Conservation (phyloP, 805 yeast species). For the Yueomyces sinensis region DNA sequence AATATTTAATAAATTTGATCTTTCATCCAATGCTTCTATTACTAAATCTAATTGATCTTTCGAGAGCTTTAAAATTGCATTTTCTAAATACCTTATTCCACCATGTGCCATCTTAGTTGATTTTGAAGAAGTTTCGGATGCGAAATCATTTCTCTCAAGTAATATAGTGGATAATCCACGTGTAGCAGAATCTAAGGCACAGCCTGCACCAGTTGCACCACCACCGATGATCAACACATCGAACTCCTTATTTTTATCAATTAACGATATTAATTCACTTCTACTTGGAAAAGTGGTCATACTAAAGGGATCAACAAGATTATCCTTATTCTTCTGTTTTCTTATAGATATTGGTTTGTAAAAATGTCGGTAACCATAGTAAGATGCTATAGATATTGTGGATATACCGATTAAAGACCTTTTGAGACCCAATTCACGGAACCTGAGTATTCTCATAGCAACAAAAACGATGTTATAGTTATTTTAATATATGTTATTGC, state of each 20-base stretch:
- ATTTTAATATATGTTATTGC: no score
- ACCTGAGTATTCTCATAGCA: no score
- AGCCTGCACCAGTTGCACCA: constrained; percentile 92
- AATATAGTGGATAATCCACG: constrained; percentile 84
- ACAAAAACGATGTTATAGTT: no score
- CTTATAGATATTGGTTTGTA: no score
- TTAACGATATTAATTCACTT: constrained; percentile 34
- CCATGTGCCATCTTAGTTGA: constrained; percentile 97
- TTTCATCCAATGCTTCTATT: constrained; percentile 77
- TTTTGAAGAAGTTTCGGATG: constrained; percentile 85
- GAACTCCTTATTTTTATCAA: constrained; percentile 37
- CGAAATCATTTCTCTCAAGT: constrained; percentile 80
- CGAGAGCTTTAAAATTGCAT: constrained; percentile 85
- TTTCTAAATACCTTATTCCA: constrained; percentile 90
- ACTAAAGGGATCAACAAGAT: no score
- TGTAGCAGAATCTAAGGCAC: constrained; percentile 81
- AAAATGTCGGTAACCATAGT: no score
- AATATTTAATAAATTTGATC: constrained; percentile 72
- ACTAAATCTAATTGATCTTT: constrained; percentile 82
- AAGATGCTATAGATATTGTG: no score
- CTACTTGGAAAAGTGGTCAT: no score
- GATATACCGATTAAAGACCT: no score
- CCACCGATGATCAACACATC: constrained; percentile 90
- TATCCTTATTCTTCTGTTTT: no score
- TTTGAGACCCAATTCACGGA: no score